Evolutionary conservation across 108 stramenopile genomes (phyloP), one percentile per base, ranked within the genome.

Genomic region (Discostella pseudostelligera): DNA sequence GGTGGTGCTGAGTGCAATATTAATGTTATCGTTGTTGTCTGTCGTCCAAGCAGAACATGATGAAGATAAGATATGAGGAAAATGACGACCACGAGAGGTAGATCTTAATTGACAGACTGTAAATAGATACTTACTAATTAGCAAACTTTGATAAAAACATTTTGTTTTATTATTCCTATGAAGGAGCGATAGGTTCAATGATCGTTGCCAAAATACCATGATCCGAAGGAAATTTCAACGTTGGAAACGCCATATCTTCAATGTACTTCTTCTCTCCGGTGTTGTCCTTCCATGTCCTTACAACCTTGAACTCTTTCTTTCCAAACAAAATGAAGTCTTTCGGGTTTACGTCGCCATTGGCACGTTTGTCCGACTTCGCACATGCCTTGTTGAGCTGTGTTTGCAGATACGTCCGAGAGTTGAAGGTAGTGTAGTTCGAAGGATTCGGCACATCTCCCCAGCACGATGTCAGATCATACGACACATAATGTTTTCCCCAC

Each of bases 361-460:
- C 62, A 16, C 76, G 65, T 44, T 80, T 80, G 66, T 88, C 87
- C 22, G 59, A 76, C 46, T 65, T 72, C 25, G 79, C 63, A 43
- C 84, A 82, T 8, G 87, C 87, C 72, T 88, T 88, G 68, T 88
- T 88, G 19, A 88, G 55, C 71, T 88, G 87, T 25, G 87, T 81
- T 58, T 88, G 87, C n/a, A 88, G 68, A 69, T 81, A 85, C 2
- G 87, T 88, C 8, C 87, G 60, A 19, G 84, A 83, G 67, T 88
- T 83, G 62, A 81, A 88, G 6, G 87, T 88, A 14, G 87, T 88
- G 59, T 78, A 82, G 46, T 81, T 76, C 12, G 72, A 28, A 24
- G 83, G 78, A 49, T 82, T 81, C 39, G 84, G 81, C 0, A 62
- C 57, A 66, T 81, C 80, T 13, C 87, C 87, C 74, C 75, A 86